Base-by-base conservation (phyloP, 768 basidiomycete genomes). In the Lentinula edodes region DNA sequence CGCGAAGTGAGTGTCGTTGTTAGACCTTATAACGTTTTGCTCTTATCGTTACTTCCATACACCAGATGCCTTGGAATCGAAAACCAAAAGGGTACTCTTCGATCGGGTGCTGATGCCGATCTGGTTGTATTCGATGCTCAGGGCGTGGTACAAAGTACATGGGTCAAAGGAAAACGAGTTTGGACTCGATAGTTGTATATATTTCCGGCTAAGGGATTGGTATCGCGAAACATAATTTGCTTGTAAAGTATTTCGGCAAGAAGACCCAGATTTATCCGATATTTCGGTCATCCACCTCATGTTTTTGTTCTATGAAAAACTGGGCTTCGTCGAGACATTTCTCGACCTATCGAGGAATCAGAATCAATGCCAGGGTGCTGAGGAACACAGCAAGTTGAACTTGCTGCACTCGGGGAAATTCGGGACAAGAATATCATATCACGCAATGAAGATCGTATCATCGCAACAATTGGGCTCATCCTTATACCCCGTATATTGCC, bases 51-150 rank as follows among this genome's bases (percentile, higher is more conserved):
- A 0, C 61, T 20, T 50, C n/a, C 6, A 43, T n/a, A 43, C 36
- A 38, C 51, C 42, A 90, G 88, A 65, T 89, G 90, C 70, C 81
- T 96, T 18, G 86, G 89, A 16, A 89, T 92, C 59, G 87, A 90
- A 71, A 75, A 86, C 61, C 83, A 75, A 66, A 96, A 95, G 74
- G 93, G 94, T 23, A 89, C 89, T 18, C 76, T 95, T 23, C 81
- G 87, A 52, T 75, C 89, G 1, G 93, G 91, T n/a, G 90, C 86
- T 35, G 90, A 95, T 70, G 94, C 93, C 8, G 94, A 96, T 73
- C 74, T 96, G 41, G 83, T 87, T 42, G 84, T 95, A 32, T 80
- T 94, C 51, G 86, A 91, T 68, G 77, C 80, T 60, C 77, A 80
- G 52, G 91, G 91, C 3, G 75, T 78, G 52, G 85, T 90, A 15